Percentiles rank a stretch among this genome's conserved stretches.
These are phyloP conservation scores for Penicillium taxi DNA, from an alignment of 495 filamentous ascomycete genomes.

Conservation along the genomic window DNA sequence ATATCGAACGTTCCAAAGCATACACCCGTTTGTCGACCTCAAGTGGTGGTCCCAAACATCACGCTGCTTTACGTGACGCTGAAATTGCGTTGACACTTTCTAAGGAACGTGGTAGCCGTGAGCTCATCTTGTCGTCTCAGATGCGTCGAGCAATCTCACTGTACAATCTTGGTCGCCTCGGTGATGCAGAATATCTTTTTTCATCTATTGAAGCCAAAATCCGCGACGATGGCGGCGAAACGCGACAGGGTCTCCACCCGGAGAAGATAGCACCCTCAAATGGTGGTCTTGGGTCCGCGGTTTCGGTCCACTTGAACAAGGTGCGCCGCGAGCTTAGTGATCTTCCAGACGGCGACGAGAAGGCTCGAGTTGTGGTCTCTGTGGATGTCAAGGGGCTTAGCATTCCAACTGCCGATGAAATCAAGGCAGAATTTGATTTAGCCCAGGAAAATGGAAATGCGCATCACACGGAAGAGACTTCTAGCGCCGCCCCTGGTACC, in stretches of 20 bases:
- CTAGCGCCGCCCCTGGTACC: too few relatives aligned
- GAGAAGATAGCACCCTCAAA: constrained; percentile 29
- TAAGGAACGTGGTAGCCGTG: constrained; percentile 64
- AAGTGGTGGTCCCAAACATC: constrained; percentile 39
- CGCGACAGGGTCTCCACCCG: constrained; percentile 28
- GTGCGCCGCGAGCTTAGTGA: constrained; percentile 40
- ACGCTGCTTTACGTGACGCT: constrained; percentile 65
- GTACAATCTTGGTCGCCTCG: constrained; percentile 61
- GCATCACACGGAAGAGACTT: too few relatives aligned
- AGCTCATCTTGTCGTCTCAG: constrained; percentile 73
- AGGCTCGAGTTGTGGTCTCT: constrained; percentile 45
- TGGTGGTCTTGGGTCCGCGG: constrained; percentile 16
- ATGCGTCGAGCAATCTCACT: constrained; percentile 70
- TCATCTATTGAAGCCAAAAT: constrained; percentile 54
- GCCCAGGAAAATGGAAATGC: too few relatives aligned
- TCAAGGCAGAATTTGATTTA: constrained; percentile 28
- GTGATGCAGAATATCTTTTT: constrained; percentile 68
- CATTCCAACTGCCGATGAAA: constrained; percentile 33
- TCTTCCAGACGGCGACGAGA: constrained; percentile 54
- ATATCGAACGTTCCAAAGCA: constrained; percentile 80
- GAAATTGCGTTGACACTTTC: constrained; percentile 68
- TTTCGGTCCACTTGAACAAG: constrained; percentile 58
- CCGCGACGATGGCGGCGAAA: constrained; percentile 41
- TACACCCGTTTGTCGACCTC: constrained; percentile 56
- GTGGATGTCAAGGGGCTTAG: constrained; percentile 55